phyloP scores from a whole-genome alignment of 352 stramenopile species.

The Phytophthora idaei region DNA sequence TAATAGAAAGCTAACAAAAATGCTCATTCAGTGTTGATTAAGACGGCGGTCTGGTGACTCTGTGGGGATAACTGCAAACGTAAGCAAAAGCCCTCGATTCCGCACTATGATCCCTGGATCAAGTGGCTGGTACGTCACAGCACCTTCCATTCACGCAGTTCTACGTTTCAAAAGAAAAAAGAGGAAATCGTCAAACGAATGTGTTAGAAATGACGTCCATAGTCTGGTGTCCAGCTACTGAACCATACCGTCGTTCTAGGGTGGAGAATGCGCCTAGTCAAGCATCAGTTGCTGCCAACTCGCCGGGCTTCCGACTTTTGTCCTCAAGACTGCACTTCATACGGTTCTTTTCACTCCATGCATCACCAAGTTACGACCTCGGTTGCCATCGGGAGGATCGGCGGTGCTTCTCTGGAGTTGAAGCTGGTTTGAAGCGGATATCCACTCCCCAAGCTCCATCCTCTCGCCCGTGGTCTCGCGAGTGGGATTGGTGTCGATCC shows the following conservation, averaged over 20 bases:
- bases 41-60: background rate
- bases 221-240: background rate
- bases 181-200: background rate
- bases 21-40: background rate
- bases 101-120: no score
- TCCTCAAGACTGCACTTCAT: background rate
- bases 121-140: background rate
- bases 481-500: slow-evolving; percentile 30
- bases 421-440: slow-evolving; percentile 17
- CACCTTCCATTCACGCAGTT: background rate
- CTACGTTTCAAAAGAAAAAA: background rate
- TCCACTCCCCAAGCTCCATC: slow-evolving; percentile 23
- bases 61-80: background rate
- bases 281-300: background rate
- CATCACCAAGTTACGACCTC: slow-evolving; percentile 22
- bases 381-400: slow-evolving; percentile 40
- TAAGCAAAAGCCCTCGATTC: background rate
- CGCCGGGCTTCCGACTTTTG: background rate
- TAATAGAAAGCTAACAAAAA: background rate
- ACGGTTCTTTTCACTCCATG: background rate
- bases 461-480: slow-evolving; percentile 25
- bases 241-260: slow-evolving; percentile 1
- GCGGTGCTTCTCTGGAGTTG: slow-evolving; percentile 28
- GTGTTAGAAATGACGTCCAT: background rate
- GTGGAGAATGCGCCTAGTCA: background rate